A percentile compares a stretch with the other conserved stretches of the same genome.
Conservation (phyloP, 2,329 filamentous ascomycete genomes). For the Passalora sequoiae region DNA sequence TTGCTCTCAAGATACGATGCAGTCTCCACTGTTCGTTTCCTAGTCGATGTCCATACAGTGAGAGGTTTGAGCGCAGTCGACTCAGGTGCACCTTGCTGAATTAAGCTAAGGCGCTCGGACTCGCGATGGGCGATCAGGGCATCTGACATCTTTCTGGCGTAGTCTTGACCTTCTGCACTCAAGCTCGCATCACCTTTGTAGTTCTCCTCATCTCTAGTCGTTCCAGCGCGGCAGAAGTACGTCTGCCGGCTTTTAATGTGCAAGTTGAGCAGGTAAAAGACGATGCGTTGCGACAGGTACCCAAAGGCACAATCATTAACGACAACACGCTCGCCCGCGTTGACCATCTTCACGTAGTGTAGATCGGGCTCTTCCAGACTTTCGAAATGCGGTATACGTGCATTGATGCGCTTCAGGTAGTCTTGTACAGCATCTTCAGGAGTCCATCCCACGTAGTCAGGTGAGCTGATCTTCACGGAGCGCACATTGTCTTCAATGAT, state of each 20-base stretch:
- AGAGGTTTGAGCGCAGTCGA: conserved; percentile 70
- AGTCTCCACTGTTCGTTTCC: conserved; percentile 85
- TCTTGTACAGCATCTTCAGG: conserved; percentile 87
- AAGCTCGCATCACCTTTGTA: conserved; percentile 88
- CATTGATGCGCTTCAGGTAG: conserved; percentile 83
- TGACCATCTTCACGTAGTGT: conserved; percentile 99
- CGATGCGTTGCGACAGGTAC: conserved; percentile 92
- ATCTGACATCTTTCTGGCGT: conserved; percentile 81
- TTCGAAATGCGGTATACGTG: conserved; percentile 92
- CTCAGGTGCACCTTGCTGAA: conserved; percentile 59
- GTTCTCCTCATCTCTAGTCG: conserved; percentile 79
- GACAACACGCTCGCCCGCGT: conserved; percentile 84
- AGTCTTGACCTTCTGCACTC: conserved; percentile 72
- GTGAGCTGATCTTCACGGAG: conserved; percentile 95
- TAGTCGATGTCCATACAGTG: conserved; percentile 91
- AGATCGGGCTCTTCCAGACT: conserved; percentile 92
- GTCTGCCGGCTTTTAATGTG: conserved; percentile 94
- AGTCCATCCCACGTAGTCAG: conserved; percentile 91
- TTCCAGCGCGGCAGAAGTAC: conserved; percentile 84
- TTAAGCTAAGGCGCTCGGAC: conserved; percentile 66
- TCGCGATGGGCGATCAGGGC: conserved; percentile 77
- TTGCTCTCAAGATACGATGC: conserved; percentile 70
- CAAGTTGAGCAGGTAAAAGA: conserved; percentile 95
- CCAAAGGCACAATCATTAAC: conserved; percentile 98
- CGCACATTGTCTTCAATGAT: conserved; percentile 96